Evolutionary conservation across 1,284 basidiomycete species (phyloP).

Genomic region (Leccinum pachyderme): DNA sequence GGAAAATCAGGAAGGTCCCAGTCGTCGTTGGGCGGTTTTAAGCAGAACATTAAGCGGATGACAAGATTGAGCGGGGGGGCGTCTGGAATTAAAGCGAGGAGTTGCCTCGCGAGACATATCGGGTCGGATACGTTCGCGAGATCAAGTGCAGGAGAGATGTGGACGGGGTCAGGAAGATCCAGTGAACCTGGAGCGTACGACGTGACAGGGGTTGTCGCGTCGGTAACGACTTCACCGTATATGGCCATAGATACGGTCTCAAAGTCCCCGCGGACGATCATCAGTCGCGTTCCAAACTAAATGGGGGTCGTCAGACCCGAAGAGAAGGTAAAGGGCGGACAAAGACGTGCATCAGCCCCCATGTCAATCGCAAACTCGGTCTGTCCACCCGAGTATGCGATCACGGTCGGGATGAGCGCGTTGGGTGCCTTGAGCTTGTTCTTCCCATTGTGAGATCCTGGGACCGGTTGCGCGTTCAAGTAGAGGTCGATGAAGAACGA

Average conservation of each 20-base stretch:
- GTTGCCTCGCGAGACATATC: conserved; percentile 53
- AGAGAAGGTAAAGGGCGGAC: conserved; percentile 5
- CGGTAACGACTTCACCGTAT: conserved; percentile 28
- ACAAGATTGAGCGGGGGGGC: conserved; percentile 60
- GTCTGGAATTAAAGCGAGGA: conserved; percentile 59
- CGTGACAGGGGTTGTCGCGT: conserved; percentile 7
- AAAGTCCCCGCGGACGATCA: conserved; percentile 75
- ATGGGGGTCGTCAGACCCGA: conserved; percentile 7
- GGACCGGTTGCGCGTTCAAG: conserved; percentile 59
- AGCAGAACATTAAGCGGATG: conserved; percentile 68
- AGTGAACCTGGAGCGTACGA: conserved; percentile 20
- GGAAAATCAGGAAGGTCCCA: conserved; percentile 76
- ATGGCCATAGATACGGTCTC: conserved; percentile 49
- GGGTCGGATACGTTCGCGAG: conserved; percentile 61
- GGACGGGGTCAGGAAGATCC: conserved; percentile 17
- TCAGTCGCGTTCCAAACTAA: conserved; percentile 72
- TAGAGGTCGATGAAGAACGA: conserved; percentile 71
- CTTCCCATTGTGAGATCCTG: conserved; percentile 47
- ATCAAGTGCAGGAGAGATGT: conserved; percentile 44
- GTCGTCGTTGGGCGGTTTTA: conserved; percentile 71
- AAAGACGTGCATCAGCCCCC: conserved; percentile 54
- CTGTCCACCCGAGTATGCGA: conserved; percentile 69
- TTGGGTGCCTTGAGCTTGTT: conserved; percentile 60
- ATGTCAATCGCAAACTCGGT: conserved; percentile 69
- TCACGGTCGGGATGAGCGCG: conserved; percentile 65